Base-by-base conservation (phyloP, 352 stramenopile genomes). In the Phytophthora gonapodyides region DNA sequence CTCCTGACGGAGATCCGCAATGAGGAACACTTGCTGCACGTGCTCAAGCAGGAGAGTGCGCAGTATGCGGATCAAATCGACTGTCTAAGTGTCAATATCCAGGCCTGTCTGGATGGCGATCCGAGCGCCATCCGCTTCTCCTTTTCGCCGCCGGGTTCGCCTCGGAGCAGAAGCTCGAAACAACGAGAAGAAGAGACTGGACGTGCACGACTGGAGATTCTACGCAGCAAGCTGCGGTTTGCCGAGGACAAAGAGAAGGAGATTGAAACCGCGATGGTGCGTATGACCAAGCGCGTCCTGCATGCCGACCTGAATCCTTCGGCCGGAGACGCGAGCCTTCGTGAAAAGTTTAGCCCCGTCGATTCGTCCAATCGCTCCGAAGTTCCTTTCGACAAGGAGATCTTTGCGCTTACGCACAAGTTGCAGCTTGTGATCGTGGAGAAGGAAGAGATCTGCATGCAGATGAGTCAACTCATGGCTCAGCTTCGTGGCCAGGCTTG, bases 371-470 rank as follows among this genome's bases (percentile, higher is more conserved):
- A 44, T 17, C 11, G 11, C 6, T 49, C 40, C 11, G 63, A 70
- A 36, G 58, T 64, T 1, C 70, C 75, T 13, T 93, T 93, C 30
- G 80, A 91, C 53, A 89, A 89, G 45, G 84, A 93, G 37, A 90
- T 93, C 19, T 90, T 87, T 57, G 80, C 78, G 9, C 59, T 90
- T 33, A 91, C 82, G 0, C 75, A 90, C 54, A 89, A 88, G 41
- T 57, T 93, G 1, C 80, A 93, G 62, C 69, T 80, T 15, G 82
- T 87, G 47, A 90, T 89, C 17, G 78, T 89, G 30, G 74, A 91
- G 50, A 91, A 91, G 44, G 84, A 89, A 35, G 84, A 93, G 24
- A 78, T 90, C 41, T 69, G 87, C 35, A 76, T 85, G 31, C 80
- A 91, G 56, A 87, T 93, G 78, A 84, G 69, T 37, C 71, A 75